A percentile compares a stretch with the other conserved stretches of the same genome.
These are phyloP conservation scores for Kalmusia sp. DNA, from an alignment of 2,329 filamentous ascomycete genomes.

Conservation along the genomic window DNA sequence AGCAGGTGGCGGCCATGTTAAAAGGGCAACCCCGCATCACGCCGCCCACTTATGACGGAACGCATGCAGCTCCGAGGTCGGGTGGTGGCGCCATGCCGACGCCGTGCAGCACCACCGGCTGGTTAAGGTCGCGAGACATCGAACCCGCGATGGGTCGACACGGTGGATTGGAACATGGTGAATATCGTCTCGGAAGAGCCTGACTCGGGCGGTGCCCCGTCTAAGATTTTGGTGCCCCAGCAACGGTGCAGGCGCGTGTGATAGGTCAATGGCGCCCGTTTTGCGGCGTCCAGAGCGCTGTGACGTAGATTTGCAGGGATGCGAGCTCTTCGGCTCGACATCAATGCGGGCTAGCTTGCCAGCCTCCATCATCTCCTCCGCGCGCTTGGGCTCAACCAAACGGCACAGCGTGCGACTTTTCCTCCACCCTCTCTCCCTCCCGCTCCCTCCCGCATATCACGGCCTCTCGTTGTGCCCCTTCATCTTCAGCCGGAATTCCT, in stretches of 20 bases:
- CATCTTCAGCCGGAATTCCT: background rate
- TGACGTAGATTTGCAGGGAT: conserved; percentile 27
- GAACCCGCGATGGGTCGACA: too few relatives aligned
- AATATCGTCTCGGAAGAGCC: background rate
- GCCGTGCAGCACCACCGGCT: background rate
- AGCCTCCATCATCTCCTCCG: conserved; percentile 24
- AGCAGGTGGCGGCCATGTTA: conserved; percentile 8
- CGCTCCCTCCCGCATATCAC: conserved; percentile 12
- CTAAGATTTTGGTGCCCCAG: background rate
- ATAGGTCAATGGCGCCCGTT: conserved; percentile 13
- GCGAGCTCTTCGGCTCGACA: conserved; percentile 20
- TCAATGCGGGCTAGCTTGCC: conserved; percentile 21
- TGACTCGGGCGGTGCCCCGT: conserved; percentile 2
- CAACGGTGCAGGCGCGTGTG: background rate
- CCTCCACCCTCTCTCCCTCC: conserved; percentile 8
- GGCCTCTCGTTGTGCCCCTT: conserved; percentile 19
- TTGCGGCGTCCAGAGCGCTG: background rate
- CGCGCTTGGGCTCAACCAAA: conserved; percentile 30
- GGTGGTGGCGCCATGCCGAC: background rate
- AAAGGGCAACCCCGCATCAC: conserved; percentile 25
- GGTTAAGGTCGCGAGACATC: too few relatives aligned
- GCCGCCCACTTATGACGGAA: conserved; percentile 19
- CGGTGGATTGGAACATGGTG: too few relatives aligned
- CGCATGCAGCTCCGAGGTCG: conserved; percentile 9
- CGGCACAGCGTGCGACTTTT: conserved; percentile 17